These are phyloP conservation scores for Nannizziopsis barbatae DNA, from an alignment of 2,329 filamentous ascomycete species.

Conservation along the genomic window DNA sequence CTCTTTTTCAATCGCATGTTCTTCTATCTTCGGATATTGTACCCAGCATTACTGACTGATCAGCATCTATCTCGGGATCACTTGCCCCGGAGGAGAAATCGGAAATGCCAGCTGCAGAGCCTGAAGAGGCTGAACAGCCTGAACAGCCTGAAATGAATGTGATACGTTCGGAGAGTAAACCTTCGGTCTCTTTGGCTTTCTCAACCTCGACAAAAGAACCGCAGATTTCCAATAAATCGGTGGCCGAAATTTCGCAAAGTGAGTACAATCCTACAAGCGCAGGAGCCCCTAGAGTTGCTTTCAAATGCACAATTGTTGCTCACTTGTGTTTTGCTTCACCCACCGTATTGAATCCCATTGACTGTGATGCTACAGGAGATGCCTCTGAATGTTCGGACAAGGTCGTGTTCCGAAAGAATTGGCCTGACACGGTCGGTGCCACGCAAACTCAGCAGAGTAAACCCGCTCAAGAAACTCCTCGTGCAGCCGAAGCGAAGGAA, in stretches of 20 bases:
- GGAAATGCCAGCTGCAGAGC: too few relatives aligned
- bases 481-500: neutral
- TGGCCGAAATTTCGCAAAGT: neutral
- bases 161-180: neutral
- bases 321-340: neutral
- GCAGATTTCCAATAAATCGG: neutral
- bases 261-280: neutral
- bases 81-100: too few relatives aligned
- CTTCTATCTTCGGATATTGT: too few relatives aligned
- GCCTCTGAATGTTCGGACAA: slow-evolving; percentile 19
- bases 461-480: slow-evolving; percentile 1
- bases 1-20: neutral
- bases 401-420: slow-evolving; percentile 17
- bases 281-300: too few relatives aligned
- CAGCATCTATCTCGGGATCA: too few relatives aligned
- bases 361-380: neutral
- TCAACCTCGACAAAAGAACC: slow-evolving; percentile 1
- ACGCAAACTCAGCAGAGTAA: neutral
- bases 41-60: too few relatives aligned
- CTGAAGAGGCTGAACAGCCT: too few relatives aligned
- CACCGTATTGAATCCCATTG: neutral
- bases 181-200: neutral
- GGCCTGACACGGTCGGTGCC: slow-evolving; percentile 9
- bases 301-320: neutral
- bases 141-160: too few relatives aligned